Percentiles rank a stretch among this genome's conserved stretches.
phyloP scores from a whole-genome alignment of 1,284 basidiomycete species.

The Ganoderma leucocontextum region DNA sequence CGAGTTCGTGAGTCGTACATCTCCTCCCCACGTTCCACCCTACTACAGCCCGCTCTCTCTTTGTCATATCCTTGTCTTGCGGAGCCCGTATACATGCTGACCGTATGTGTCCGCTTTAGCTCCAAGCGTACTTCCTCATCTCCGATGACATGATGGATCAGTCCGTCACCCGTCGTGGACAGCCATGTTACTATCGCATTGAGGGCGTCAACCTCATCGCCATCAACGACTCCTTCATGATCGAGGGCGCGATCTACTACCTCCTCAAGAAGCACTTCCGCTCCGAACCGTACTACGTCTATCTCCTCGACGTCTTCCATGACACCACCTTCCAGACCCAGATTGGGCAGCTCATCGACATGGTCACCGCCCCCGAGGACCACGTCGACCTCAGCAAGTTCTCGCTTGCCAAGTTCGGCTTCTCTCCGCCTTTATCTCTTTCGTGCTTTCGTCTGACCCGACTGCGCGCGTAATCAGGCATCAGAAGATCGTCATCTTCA shows the following conservation, averaged over 20 bases:
- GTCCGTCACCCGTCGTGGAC: slow-evolving; percentile 91
- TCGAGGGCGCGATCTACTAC: slow-evolving; percentile 94
- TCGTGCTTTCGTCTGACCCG: neutral
- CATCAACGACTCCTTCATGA: slow-evolving; percentile 98
- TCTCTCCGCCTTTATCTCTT: slow-evolving; percentile 29
- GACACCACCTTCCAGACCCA: slow-evolving; percentile 96
- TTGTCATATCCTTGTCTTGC: neutral
- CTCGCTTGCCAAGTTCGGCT: slow-evolving; percentile 78
- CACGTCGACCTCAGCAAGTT: slow-evolving; percentile 89
- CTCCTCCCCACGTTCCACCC: neutral
- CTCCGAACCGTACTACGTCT: slow-evolving; percentile 82
- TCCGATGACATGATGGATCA: slow-evolving; percentile 99
- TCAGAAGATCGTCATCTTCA: slow-evolving; percentile 95
- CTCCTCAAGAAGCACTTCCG: slow-evolving; percentile 92
- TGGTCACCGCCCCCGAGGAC: slow-evolving; percentile 95
- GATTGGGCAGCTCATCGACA: slow-evolving; percentile 94
- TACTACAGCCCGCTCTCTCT: neutral
- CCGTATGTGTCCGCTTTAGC: slow-evolving; percentile 52
- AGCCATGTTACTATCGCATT: slow-evolving; percentile 95
- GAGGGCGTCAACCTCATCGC: slow-evolving; percentile 86
- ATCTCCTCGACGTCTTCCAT: slow-evolving; percentile 91
- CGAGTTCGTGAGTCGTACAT: slow-evolving; percentile 78
- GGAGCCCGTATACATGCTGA: neutral
- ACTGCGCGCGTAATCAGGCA: slow-evolving; percentile 61
- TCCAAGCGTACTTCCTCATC: slow-evolving; percentile 98